These are phyloP conservation scores for Metschnikowia picachoensis DNA, from an alignment of 805 yeast genomes.

Conservation along the genomic window DNA sequence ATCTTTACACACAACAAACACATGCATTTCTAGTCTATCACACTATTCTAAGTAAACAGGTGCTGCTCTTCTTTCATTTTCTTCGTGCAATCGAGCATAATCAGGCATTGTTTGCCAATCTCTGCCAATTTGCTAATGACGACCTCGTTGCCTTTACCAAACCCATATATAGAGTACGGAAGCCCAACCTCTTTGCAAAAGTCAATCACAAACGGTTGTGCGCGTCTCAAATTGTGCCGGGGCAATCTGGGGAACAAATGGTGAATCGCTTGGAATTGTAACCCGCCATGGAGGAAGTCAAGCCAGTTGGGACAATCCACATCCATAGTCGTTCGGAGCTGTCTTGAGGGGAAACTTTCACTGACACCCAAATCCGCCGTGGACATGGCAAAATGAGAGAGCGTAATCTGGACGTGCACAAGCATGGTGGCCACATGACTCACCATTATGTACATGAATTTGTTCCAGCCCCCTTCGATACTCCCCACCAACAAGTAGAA, in stretches of 20 bases:
- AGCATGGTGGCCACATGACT: conserved; percentile 83
- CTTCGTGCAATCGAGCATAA: conserved; percentile 69
- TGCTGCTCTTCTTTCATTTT: conserved; percentile 54
- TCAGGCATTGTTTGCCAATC: conserved; percentile 73
- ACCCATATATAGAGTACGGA: conserved; percentile 80
- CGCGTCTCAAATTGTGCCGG: conserved; percentile 76
- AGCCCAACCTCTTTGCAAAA: conserved; percentile 77
- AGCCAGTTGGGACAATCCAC: conserved; percentile 93
- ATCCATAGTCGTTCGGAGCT: conserved; percentile 89
- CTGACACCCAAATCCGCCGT: conserved; percentile 79
- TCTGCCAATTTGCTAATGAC: conserved; percentile 69
- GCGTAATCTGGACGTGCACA: conserved; percentile 89
- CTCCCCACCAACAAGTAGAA: conserved; percentile 59
- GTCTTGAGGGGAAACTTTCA: conserved; percentile 77
- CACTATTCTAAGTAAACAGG: conserved; percentile 2
- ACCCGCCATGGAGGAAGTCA: conserved; percentile 87
- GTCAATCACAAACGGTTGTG: conserved; percentile 66
- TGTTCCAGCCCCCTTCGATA: conserved; percentile 50
- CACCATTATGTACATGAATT: conserved; percentile 60
- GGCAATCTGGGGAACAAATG: conserved; percentile 89
- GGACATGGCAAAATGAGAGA: conserved; percentile 91
- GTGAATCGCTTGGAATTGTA: conserved; percentile 88
- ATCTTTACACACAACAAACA: neutral
- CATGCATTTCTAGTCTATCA: neutral
- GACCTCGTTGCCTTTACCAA: conserved; percentile 68